Percentiles rank a stretch among this genome's conserved stretches.
Conservation (phyloP, 768 basidiomycete genomes). For the Amanita jacksonii region DNA sequence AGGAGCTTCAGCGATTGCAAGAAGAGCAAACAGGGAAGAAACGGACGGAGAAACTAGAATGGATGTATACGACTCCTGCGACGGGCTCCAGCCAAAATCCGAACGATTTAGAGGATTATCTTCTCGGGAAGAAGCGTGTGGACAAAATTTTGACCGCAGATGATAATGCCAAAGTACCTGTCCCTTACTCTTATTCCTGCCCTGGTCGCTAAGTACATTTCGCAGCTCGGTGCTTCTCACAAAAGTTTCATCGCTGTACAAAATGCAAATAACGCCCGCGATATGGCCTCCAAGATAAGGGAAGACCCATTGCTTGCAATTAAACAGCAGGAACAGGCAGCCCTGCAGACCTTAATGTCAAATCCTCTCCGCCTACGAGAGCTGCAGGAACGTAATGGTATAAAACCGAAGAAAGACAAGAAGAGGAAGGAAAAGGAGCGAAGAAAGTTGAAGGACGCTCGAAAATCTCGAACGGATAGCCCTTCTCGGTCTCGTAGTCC, state of each 20-base stretch:
- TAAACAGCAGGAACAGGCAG: slow-evolving; percentile 95
- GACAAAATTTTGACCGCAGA: slow-evolving; percentile 91
- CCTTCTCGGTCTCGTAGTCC: slow-evolving; percentile 37
- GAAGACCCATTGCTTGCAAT: slow-evolving; percentile 97
- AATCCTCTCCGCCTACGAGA: slow-evolving; percentile 81
- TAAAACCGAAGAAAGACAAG: slow-evolving; percentile 72
- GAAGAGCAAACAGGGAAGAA: slow-evolving; percentile 95
- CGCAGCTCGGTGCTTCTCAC: slow-evolving; percentile 73
- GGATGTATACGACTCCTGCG: slow-evolving; percentile 99
- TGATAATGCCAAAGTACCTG: slow-evolving; percentile 82
- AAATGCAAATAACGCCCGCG: slow-evolving; percentile 85
- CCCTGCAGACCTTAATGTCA: slow-evolving; percentile 76
- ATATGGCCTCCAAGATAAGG: slow-evolving; percentile 87
- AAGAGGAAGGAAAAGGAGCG: slow-evolving; percentile 48
- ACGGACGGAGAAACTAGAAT: slow-evolving; percentile 88
- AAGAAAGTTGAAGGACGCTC: slow-evolving; percentile 31
- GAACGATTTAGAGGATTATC: slow-evolving; percentile 93
- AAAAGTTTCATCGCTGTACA: slow-evolving; percentile 93
- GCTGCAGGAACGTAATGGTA: slow-evolving; percentile 73
- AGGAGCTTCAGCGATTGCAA: slow-evolving; percentile 92
- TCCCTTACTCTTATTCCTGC: slow-evolving; percentile 3
- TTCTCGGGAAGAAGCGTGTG: slow-evolving; percentile 95
- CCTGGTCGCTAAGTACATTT: not conserved
- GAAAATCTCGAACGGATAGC: slow-evolving; percentile 21
- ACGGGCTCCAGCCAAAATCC: slow-evolving; percentile 78